These are phyloP conservation scores for Mycosarcoma mackinlayi DNA, from an alignment of 1,284 basidiomycete species.

Conservation along the genomic window DNA sequence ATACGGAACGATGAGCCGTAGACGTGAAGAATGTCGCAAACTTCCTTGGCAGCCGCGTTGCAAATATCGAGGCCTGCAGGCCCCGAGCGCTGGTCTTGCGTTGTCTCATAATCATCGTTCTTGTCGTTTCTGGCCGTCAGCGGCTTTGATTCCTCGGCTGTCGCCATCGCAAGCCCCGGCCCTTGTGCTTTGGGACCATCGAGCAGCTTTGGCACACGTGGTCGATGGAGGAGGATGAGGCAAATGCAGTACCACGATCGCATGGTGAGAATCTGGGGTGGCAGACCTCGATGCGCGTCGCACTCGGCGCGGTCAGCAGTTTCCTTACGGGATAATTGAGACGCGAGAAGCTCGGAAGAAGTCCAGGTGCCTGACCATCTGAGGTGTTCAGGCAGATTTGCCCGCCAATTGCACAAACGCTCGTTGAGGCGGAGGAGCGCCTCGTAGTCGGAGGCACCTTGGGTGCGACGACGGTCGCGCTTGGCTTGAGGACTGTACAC, in stretches of 20 bases:
- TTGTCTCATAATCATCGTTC: neutral
- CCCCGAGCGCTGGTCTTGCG: constrained; percentile 11
- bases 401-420: constrained; percentile 27
- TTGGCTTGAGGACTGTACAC: constrained; percentile 51
- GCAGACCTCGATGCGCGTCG: constrained; percentile 34
- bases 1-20: constrained; percentile 51
- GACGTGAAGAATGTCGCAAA: constrained; percentile 49
- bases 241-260: constrained; percentile 55
- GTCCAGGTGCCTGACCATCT: constrained; percentile 45
- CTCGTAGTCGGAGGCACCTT: constrained; percentile 33
- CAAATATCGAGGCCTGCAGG: constrained; percentile 46
- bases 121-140: constrained; percentile 1
- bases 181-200: constrained; percentile 8
- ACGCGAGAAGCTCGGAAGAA: constrained; percentile 17
- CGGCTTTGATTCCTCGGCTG: neutral
- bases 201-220: constrained; percentile 41
- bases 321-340: neutral
- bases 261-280: constrained; percentile 49
- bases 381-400: constrained; percentile 35
- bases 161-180: neutral
- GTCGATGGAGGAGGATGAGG: constrained; percentile 47
- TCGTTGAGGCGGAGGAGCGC: constrained; percentile 31
- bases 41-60: constrained; percentile 41
- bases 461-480: constrained; percentile 34
- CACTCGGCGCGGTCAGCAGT: constrained; percentile 23